Percentiles rank a stretch among this genome's conserved stretches.
These are phyloP conservation scores for Peronospora destructor DNA, from an alignment of 352 stramenopile genomes.

Conservation along the genomic window DNA sequence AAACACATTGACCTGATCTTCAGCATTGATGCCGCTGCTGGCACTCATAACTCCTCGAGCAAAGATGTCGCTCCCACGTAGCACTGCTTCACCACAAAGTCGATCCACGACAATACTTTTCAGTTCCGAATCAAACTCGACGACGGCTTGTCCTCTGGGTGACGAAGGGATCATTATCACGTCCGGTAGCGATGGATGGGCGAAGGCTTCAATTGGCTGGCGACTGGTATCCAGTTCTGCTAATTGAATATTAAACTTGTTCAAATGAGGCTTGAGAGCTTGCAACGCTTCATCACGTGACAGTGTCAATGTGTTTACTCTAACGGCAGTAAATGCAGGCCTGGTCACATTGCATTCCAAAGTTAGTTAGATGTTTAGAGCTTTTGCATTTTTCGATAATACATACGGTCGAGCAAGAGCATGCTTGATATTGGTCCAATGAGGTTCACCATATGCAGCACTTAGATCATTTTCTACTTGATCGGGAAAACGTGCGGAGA, in stretches of 20 bases:
- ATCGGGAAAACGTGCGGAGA: slow-evolving; percentile 59
- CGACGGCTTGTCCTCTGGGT: slow-evolving; percentile 9
- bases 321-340: slow-evolving; percentile 64
- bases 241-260: slow-evolving; percentile 53
- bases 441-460: slow-evolving; percentile 45
- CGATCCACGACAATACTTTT: slow-evolving; percentile 85
- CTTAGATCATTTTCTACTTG: slow-evolving; percentile 60
- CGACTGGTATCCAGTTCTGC: slow-evolving; percentile 26
- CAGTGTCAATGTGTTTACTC: slow-evolving; percentile 68
- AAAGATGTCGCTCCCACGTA: slow-evolving; percentile 92
- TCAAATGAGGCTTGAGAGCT: slow-evolving; percentile 38
- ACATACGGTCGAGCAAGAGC: slow-evolving; percentile 38
- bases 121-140: slow-evolving; percentile 29
- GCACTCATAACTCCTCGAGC: slow-evolving; percentile 87
- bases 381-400: neutral
- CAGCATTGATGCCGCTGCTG: slow-evolving; percentile 72
- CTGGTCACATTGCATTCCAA: slow-evolving; percentile 16
- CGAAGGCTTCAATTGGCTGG: slow-evolving; percentile 29
- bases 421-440: slow-evolving; percentile 72
- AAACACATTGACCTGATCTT: slow-evolving; percentile 80
- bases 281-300: slow-evolving; percentile 49
- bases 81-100: slow-evolving; percentile 89
- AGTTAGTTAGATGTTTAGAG: neutral
- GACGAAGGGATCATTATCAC: slow-evolving; percentile 69
- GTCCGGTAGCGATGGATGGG: slow-evolving; percentile 40